A percentile compares a stretch with the other conserved stretches of the same genome.
phyloP scores from a whole-genome alignment of 768 basidiomycete species.

The Coprinopsis cinerea region DNA sequence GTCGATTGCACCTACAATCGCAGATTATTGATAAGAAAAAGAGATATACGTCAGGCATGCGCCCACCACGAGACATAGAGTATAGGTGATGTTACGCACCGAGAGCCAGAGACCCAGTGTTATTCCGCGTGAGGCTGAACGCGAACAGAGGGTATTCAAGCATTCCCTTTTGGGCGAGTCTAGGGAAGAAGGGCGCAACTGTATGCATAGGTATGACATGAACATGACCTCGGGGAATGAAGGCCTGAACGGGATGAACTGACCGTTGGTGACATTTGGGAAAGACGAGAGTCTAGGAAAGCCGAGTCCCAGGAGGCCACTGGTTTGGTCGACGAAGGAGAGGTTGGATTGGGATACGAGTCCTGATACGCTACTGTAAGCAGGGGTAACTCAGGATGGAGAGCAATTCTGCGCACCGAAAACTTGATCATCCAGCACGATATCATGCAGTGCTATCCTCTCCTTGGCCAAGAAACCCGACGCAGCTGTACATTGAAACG shows the following conservation, averaged over 20 bases:
- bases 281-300: slow-evolving; percentile 71
- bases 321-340: slow-evolving; percentile 54
- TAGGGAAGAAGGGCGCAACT: slow-evolving; percentile 58
- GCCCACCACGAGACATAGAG: too few species aligned
- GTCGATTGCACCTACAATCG: slow-evolving; percentile 63
- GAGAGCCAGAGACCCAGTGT: slow-evolving; percentile 56
- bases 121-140: slow-evolving; percentile 55
- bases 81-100: slow-evolving; percentile 48
- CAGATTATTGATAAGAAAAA: slow-evolving; percentile 4
- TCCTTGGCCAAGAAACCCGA: slow-evolving; percentile 71
- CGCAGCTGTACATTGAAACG: slow-evolving; percentile 50
- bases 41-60: not conserved
- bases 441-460: slow-evolving; percentile 50
- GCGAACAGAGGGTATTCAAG: slow-evolving; percentile 75
- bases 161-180: slow-evolving; percentile 54
- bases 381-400: slow-evolving; percentile 3
- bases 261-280: slow-evolving; percentile 43
- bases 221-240: not conserved
- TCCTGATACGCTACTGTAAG: slow-evolving; percentile 30
- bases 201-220: slow-evolving; percentile 22
- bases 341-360: slow-evolving; percentile 59
- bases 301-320: slow-evolving; percentile 71
- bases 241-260: slow-evolving; percentile 13
- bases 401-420: slow-evolving; percentile 54
- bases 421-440: slow-evolving; percentile 55